phyloP scores from a whole-genome alignment of 2,329 filamentous ascomycete genomes.

The Pseudocercospora eumusae region DNA sequence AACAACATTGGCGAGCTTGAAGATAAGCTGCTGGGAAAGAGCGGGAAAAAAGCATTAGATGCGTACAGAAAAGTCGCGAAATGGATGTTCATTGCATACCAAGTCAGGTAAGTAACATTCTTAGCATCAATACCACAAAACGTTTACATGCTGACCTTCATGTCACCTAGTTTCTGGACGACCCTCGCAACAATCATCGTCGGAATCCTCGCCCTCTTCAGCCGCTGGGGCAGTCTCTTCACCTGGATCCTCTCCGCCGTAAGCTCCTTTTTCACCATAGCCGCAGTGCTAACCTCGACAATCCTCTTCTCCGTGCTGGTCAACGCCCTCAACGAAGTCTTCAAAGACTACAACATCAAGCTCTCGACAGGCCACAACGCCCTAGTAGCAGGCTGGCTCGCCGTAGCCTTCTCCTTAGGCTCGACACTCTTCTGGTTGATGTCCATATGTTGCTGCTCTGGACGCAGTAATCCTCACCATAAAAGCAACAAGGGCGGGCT shows the following conservation, averaged over 20 bases:
- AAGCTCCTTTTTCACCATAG: slow-evolving; percentile 60
- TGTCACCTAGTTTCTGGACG: slow-evolving; percentile 56
- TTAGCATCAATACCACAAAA: neutral
- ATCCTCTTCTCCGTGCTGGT: slow-evolving; percentile 70
- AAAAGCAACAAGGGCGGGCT: slow-evolving; percentile 44
- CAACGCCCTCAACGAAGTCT: slow-evolving; percentile 65
- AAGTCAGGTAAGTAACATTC: neutral
- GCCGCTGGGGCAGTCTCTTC: slow-evolving; percentile 75
- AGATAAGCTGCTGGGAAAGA: slow-evolving; percentile 59
- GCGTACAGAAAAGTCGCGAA: slow-evolving; percentile 70
- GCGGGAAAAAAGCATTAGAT: slow-evolving; percentile 67
- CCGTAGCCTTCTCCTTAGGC: slow-evolving; percentile 71
- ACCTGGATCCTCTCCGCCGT: slow-evolving; percentile 73
- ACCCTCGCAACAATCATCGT: slow-evolving; percentile 73
- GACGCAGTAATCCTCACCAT: slow-evolving; percentile 56
- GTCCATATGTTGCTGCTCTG: slow-evolving; percentile 87
- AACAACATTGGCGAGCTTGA: slow-evolving; percentile 47
- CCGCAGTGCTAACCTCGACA: slow-evolving; percentile 71
- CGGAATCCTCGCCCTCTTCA: slow-evolving; percentile 81
- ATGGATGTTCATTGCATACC: slow-evolving; percentile 64
- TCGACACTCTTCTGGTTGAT: slow-evolving; percentile 88
- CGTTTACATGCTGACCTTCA: neutral
- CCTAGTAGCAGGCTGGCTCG: slow-evolving; percentile 75
- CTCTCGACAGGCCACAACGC: slow-evolving; percentile 68
- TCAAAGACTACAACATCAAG: slow-evolving; percentile 71